Evolutionary conservation across 2,329 filamentous ascomycete species (phyloP), one percentile per base, ranked within the genome.

Genomic region (Chaetomium olivaceum): DNA sequence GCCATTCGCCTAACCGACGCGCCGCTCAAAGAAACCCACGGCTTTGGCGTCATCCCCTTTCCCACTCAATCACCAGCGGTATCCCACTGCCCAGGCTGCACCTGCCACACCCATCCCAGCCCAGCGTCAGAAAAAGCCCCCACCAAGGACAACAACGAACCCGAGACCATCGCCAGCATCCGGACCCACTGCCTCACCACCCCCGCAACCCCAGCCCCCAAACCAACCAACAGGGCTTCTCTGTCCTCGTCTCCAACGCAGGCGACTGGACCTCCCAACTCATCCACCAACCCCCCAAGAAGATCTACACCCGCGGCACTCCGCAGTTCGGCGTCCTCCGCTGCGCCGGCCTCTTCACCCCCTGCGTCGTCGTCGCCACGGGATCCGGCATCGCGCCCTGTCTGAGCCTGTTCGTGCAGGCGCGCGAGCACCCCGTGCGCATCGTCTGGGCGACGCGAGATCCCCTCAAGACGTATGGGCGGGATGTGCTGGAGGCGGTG

Each of bases 371-470:
- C 65, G 85, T 92, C 8, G 88, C 86, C 5, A 92, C 90, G 0
- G 90, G 90, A 1, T 91, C 89, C 0, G 90, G 90, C 3, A 91
- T 92, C 65, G 90, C 89, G 0, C 90, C 90, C 0, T 84, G 87
- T 62, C 79, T 91, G 14, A 87, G 86, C 2, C 81, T 88, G 59
- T 77, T 71, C 80, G 85, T 21, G 77, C 88, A 21, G 65, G 61
- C 62, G 11, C 72, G 72, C 1, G 58, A 68, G 33, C 80, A 82
- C 61, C 66, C 73, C 23, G 69, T 71, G 0, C 82, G 88, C 67
- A 83, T 93, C 11, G 81, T 92, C 56, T 93, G 90, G 90, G 87
- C 86, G 3, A 86, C 89, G 0, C 81, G 85, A 1, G 78, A 81
- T 16, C 90, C 90, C 0, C 76, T 83, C 31, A 76, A 80, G 67